Conservation (phyloP, 495 filamentous ascomycete species). For the Filosporella fistucella region DNA sequence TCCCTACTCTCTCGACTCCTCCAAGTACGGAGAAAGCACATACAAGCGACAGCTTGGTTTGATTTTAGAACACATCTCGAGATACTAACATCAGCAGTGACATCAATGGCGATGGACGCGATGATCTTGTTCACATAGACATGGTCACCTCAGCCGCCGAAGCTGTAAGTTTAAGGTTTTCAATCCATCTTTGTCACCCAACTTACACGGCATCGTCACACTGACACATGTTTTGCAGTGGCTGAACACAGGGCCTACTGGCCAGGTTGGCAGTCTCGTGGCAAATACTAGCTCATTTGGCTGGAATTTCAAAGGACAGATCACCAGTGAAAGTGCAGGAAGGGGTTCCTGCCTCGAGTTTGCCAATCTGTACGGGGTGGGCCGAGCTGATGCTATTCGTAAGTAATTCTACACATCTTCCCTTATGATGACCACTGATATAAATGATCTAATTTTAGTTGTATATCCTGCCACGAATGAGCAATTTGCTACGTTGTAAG, state of each 20-base stretch:
- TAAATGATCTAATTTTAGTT: background rate
- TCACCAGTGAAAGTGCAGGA: background rate
- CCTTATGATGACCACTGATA: background rate
- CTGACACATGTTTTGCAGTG: background rate
- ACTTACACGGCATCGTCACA: no score
- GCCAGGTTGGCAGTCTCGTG: background rate
- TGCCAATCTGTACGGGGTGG: background rate
- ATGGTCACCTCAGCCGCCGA: background rate
- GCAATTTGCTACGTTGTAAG: background rate
- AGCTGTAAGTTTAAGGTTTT: no score
- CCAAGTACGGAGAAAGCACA: background rate
- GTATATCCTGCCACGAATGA: background rate
- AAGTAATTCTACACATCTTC: background rate
- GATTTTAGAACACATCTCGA: no score
- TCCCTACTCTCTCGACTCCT: no score
- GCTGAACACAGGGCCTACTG: background rate
- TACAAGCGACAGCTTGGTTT: background rate
- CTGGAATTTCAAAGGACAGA: background rate
- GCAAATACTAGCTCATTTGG: background rate
- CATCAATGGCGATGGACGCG: background rate
- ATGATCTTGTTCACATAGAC: background rate
- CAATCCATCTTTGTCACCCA: no score
- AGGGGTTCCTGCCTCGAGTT: background rate
- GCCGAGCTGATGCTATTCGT: constrained; percentile 1
- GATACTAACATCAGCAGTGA: background rate